Conservation (phyloP, 192 early-diverging fungal species). For the Rhizophagus sp. region DNA sequence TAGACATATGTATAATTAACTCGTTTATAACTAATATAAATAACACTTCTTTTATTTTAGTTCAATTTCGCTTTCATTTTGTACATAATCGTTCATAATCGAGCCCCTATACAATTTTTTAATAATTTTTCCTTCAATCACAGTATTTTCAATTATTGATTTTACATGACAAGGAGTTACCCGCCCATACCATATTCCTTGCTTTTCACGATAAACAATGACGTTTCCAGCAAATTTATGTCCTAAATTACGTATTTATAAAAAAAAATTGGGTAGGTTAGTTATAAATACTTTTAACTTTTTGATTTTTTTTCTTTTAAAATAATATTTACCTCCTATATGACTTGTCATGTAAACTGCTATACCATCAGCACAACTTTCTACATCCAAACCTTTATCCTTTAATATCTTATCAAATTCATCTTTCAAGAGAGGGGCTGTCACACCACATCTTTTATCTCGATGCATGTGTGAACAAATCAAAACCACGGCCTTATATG, state of each 20-base stretch:
- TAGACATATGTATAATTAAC: no score
- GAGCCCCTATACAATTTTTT: conserved; percentile 54
- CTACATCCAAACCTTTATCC: conserved; percentile 47
- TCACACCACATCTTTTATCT: conserved; percentile 60
- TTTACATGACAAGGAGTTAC: conserved; percentile 54
- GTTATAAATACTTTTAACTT: background rate
- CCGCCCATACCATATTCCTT: conserved; percentile 62
- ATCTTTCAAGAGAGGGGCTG: conserved; percentile 50
- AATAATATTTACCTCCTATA: conserved; percentile 50
- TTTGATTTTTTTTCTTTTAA: background rate
- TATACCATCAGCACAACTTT: conserved; percentile 31
- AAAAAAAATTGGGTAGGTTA: background rate
- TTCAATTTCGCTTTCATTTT: background rate
- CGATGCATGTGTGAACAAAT: conserved; percentile 60
- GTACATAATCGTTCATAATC: conserved; percentile 51
- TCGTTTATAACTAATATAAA: no score
- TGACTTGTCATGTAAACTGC: conserved; percentile 54
- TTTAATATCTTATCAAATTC: conserved; percentile 52
- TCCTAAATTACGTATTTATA: conserved; percentile 31
- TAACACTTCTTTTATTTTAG: no score
- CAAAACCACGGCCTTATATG: conserved; percentile 47
- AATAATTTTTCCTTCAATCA: conserved; percentile 51
- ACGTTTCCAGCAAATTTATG: conserved; percentile 66
- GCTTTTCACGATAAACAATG: conserved; percentile 52
- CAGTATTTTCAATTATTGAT: conserved; percentile 52